These are phyloP conservation scores for Hordeum marinum DNA, from an alignment of 176 grass and related monocot species.

Conservation along the genomic window DNA sequence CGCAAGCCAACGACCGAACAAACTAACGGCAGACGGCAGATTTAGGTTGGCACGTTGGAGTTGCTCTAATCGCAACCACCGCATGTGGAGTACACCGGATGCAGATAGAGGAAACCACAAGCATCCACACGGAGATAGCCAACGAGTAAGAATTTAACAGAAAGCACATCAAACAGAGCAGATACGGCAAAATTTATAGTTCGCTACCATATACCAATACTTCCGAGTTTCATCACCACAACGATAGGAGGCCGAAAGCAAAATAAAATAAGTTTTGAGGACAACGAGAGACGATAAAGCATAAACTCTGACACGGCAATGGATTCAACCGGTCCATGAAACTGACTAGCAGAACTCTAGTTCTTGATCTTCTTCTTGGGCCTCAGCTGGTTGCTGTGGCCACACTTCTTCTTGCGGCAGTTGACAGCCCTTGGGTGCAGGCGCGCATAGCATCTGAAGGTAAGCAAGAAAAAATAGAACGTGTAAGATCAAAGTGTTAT, in stretches of 20 bases:
- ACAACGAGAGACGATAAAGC: neutral
- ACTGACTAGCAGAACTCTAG: neutral
- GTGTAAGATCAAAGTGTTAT: neutral
- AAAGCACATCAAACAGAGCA: neutral
- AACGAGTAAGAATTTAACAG: no score
- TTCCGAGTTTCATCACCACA: neutral
- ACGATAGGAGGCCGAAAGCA: neutral
- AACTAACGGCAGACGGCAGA: no score
- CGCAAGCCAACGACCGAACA: no score
- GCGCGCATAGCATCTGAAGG: constrained; percentile 51
- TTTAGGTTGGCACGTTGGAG: no score
- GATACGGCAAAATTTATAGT: neutral
- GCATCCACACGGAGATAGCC: no score
- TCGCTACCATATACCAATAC: constrained; percentile 11
- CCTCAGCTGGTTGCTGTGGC: constrained; percentile 79
- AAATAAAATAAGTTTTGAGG: constrained; percentile 1
- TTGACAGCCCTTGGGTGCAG: constrained; percentile 68
- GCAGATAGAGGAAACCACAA: neutral
- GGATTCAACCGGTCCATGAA: constrained; percentile 5
- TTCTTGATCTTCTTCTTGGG: constrained; percentile 85
- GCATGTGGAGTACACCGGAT: no score
- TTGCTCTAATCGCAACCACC: no score
- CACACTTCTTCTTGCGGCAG: constrained; percentile 78
- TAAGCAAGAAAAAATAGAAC: neutral
- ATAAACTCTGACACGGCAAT: neutral